Conservation (phyloP, 352 stramenopile species). For the Phytopythium helicoides region DNA sequence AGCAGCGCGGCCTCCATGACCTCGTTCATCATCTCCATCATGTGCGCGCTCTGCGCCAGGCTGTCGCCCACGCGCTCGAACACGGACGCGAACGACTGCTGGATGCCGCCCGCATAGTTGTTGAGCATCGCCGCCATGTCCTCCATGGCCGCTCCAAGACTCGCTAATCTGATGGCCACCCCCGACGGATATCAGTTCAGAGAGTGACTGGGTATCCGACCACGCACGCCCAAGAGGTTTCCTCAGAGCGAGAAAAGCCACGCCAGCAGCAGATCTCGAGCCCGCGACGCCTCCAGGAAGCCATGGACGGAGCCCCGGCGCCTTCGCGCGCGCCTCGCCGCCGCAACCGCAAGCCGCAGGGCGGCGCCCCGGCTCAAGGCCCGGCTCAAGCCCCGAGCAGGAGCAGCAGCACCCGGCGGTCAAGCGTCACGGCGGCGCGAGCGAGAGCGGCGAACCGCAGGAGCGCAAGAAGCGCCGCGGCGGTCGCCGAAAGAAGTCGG, state of each 20-base stretch:
- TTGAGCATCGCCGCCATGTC: slow-evolving; percentile 67
- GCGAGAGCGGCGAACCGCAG: slow-evolving; percentile 27
- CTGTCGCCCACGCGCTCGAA: slow-evolving; percentile 69
- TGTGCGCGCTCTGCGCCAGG: slow-evolving; percentile 57
- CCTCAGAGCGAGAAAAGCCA: background rate
- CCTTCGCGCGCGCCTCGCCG: background rate
- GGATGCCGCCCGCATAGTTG: slow-evolving; percentile 52
- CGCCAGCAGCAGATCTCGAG: background rate
- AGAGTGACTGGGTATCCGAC: slow-evolving; percentile 1
- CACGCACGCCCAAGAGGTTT: slow-evolving; percentile 1
- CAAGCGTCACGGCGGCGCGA: slow-evolving; percentile 24
- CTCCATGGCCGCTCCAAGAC: slow-evolving; percentile 37
- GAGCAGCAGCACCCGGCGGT: background rate
- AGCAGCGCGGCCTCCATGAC: slow-evolving; percentile 78
- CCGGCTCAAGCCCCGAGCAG: background rate
- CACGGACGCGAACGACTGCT: slow-evolving; percentile 70
- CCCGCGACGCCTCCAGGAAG: background rate
- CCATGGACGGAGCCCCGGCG: background rate
- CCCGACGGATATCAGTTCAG: background rate
- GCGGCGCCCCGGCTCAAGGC: no score
- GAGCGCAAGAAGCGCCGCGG: slow-evolving; percentile 56
- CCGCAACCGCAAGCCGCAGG: slow-evolving; percentile 2
- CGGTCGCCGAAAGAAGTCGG: slow-evolving; percentile 33
- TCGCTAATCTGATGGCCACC: background rate
- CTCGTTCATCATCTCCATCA: slow-evolving; percentile 85